Percentiles rank a stretch among this genome's conserved stretches.
These are phyloP conservation scores for Paraphaeosphaeria minitans DNA, from an alignment of 2,329 filamentous ascomycete species.

Conservation along the genomic window DNA sequence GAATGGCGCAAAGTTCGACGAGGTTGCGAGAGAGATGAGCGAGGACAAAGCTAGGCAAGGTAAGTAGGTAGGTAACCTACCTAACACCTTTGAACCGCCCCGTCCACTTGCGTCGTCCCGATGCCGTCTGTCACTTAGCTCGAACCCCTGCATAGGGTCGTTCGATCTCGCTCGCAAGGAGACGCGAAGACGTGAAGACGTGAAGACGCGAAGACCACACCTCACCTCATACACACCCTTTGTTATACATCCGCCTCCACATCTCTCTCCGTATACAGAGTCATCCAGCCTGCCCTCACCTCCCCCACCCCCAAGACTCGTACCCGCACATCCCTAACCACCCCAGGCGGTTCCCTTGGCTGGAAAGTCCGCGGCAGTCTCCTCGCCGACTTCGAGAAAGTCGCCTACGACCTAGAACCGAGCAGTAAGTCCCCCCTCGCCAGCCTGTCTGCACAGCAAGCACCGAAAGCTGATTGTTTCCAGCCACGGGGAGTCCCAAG, in stretches of 20 bases:
- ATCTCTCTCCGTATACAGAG: too few species aligned
- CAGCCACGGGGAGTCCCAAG: slow-evolving; percentile 64
- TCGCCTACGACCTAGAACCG: slow-evolving; percentile 70
- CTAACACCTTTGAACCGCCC: too few species aligned
- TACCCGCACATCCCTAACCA: not conserved
- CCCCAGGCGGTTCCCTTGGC: slow-evolving; percentile 69
- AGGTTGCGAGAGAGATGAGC: slow-evolving; percentile 72
- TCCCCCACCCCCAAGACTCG: not conserved
- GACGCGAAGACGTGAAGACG: not conserved
- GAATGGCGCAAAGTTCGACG: slow-evolving; percentile 72
- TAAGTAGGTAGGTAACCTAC: too few species aligned
- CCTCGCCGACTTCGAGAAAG: slow-evolving; percentile 71
- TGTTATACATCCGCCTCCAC: too few species aligned
- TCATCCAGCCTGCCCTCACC: not conserved
- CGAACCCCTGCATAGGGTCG: too few species aligned
- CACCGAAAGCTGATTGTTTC: not conserved
- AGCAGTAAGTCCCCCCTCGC: slow-evolving; percentile 54
- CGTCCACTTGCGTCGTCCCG: too few species aligned
- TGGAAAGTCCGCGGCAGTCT: slow-evolving; percentile 74
- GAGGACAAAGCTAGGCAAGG: slow-evolving; percentile 75
- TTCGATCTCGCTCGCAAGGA: not conserved
- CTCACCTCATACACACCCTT: not conserved
- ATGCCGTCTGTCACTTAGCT: too few species aligned
- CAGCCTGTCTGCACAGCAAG: not conserved
- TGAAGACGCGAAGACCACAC: not conserved